phyloP scores from a whole-genome alignment of 129 eudicot species.

The Deinandra increscens region DNA sequence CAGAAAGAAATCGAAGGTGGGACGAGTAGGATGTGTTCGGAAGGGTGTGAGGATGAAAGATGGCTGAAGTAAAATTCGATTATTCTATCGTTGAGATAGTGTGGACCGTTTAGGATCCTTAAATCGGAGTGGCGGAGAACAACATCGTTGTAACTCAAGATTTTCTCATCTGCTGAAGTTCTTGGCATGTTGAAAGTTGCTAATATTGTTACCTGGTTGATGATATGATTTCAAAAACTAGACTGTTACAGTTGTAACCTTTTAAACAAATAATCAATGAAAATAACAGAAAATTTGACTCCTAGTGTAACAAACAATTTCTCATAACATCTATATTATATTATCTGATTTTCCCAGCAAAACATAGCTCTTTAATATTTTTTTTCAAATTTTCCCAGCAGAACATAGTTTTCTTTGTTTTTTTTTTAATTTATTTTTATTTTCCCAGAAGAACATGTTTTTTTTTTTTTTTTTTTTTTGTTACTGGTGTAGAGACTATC shows the following conservation, averaged over 20 bases:
- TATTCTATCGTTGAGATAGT: slow-evolving; percentile 67
- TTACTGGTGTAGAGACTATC: too few relatives aligned
- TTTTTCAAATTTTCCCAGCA: too few relatives aligned
- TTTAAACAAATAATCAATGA: background rate
- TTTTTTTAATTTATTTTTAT: too few relatives aligned
- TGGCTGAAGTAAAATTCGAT: slow-evolving; percentile 85
- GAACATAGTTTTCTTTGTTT: too few relatives aligned
- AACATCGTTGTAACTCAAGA: slow-evolving; percentile 73
- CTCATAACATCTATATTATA: too few relatives aligned
- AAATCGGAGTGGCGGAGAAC: slow-evolving; percentile 70
- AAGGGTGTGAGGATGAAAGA: slow-evolving; percentile 49
- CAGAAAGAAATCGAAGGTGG: slow-evolving; percentile 86
- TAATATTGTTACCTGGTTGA: slow-evolving; percentile 24
- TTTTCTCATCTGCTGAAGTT: slow-evolving; percentile 43
- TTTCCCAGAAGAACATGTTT: too few relatives aligned
- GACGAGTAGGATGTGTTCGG: slow-evolving; percentile 54
- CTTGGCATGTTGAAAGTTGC: slow-evolving; percentile 40
- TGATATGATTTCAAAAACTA: background rate
- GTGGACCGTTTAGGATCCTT: slow-evolving; percentile 56
- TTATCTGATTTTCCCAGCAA: too few relatives aligned
- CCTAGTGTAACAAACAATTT: too few relatives aligned
- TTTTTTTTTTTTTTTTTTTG: too few relatives aligned
- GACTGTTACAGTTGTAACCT: background rate
- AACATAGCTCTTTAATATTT: too few relatives aligned
- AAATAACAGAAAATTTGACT: background rate